Conservation (phyloP, 1,139 yeast species). For the Lodderomyces theae region DNA sequence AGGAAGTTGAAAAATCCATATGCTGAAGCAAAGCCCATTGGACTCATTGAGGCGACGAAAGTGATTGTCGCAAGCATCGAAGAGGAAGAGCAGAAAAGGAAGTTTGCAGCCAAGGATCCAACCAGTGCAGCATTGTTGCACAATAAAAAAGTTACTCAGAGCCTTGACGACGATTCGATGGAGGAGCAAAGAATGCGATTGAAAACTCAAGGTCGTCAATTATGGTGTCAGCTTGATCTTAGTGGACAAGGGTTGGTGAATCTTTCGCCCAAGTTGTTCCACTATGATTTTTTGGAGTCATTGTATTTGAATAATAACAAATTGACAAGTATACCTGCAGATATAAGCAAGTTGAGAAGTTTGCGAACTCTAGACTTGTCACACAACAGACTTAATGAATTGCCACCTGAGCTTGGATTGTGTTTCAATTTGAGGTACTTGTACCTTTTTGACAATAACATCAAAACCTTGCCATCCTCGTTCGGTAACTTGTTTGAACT, state of each 20-base stretch:
- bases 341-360: conserved; percentile 66
- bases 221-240: conserved; percentile 93
- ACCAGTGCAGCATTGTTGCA: conserved; percentile 49
- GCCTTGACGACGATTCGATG: conserved; percentile 67
- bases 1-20: conserved; percentile 51
- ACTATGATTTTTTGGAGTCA: conserved; percentile 81
- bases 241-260: conserved; percentile 83
- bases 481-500: conserved; percentile 85
- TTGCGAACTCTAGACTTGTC: conserved; percentile 85
- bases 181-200: conserved; percentile 73
- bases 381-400: conserved; percentile 62
- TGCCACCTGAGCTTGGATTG: conserved; percentile 83
- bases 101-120: conserved; percentile 18
- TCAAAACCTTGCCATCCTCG: conserved; percentile 73
- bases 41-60: conserved; percentile 57
- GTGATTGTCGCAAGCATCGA: conserved; percentile 43
- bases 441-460: conserved; percentile 83
- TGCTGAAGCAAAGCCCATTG: conserved; percentile 40
- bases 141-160: conserved; percentile 58
- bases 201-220: conserved; percentile 69
- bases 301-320: conserved; percentile 86
- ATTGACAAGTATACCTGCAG: conserved; percentile 64
- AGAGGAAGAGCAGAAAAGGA: conserved; percentile 39
- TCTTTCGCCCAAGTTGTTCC: conserved; percentile 71
- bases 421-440: conserved; percentile 78